Base-by-base conservation (phyloP, 805 yeast genomes). In the Cyberlindnera maclurae region DNA sequence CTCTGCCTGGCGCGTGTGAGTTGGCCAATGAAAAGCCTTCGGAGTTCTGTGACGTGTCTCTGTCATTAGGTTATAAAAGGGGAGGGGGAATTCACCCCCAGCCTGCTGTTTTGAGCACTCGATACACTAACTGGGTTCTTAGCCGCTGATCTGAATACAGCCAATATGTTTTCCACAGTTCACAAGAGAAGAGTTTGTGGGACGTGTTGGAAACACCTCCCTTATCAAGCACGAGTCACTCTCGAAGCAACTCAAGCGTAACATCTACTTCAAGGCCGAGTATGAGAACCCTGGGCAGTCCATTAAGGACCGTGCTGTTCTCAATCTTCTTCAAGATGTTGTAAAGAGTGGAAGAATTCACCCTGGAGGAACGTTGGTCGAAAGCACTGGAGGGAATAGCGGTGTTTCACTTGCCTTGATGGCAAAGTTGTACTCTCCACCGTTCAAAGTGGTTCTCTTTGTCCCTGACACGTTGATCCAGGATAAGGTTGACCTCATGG, bases 351-450 rank as follows among this genome's bases (percentile, higher is more conserved):
- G 45, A 15, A 33, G 36, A 17, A 22, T 45, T 15, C 35, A 32
- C 12, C 45, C 49, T 5, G 46, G 55, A 33, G 85, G 85, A 1
- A 63, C 75, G 12, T 73, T 85, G 2, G 83, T 73, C 50, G 95
- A 85, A 59, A 93, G 94, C 7, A 85, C 95, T 1, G 77, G 85
- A 5, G 95, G 95, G 1, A 84, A 93, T 3, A 85, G 94, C 0
- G 95, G 95, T 8, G 83, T 84, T 12, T 80, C 90, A 2, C 64
- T 85, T 47, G 86, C 93, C 2, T 70, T 82, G 60, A 61, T 85
- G n/a, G 79, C 86, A 41, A 42, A 42, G 33, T 44, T 38, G 16
- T 52, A 42, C 32, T 31, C 39, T 17, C 57, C 55, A 12, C 50
- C 49, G 11, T 51, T 50, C 43, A 73, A 82, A 42, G 80, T 88